phyloP scores from a whole-genome alignment of 176 grass and related monocot genomes.

The Microstegium vimineum region DNA sequence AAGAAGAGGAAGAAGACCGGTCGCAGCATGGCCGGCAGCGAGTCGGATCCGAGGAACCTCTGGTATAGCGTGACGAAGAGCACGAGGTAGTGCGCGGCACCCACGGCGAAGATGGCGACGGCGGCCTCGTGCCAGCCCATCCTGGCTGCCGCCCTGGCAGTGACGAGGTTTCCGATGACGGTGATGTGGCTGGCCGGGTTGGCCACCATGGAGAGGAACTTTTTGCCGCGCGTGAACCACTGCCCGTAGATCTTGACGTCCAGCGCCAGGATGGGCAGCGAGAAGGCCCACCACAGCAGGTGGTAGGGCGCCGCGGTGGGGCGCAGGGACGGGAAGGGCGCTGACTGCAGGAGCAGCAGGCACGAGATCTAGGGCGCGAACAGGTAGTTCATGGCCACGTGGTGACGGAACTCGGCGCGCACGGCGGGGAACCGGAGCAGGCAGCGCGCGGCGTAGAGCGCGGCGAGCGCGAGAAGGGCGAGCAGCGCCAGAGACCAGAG shows the following conservation, averaged over 20 bases:
- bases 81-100: conserved; percentile 83
- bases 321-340: conserved; percentile 45
- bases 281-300: conserved; percentile 64
- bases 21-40: conserved; percentile 71
- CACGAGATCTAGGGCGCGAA: conserved; percentile 97
- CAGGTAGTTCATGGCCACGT: conserved; percentile 91
- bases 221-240: conserved; percentile 85
- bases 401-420: conserved; percentile 82
- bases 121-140: conserved; percentile 84
- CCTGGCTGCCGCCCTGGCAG: conserved; percentile 51
- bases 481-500: conserved; percentile 79
- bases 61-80: conserved; percentile 92
- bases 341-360: conserved; percentile 71
- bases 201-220: conserved; percentile 83
- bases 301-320: conserved; percentile 39
- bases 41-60: conserved; percentile 64
- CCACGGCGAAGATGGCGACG: conserved; percentile 78
- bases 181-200: conserved; percentile 93
- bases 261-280: conserved; percentile 66
- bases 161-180: conserved; percentile 82
- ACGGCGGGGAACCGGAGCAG: conserved; percentile 53
- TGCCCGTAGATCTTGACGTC: conserved; percentile 93
- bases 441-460: conserved; percentile 62
- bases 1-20: conserved; percentile 98
- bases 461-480: conserved; percentile 53